These are phyloP conservation scores for Magnusiomyces clavatus DNA, from an alignment of 1,139 yeast genomes.

Conservation along the genomic window DNA sequence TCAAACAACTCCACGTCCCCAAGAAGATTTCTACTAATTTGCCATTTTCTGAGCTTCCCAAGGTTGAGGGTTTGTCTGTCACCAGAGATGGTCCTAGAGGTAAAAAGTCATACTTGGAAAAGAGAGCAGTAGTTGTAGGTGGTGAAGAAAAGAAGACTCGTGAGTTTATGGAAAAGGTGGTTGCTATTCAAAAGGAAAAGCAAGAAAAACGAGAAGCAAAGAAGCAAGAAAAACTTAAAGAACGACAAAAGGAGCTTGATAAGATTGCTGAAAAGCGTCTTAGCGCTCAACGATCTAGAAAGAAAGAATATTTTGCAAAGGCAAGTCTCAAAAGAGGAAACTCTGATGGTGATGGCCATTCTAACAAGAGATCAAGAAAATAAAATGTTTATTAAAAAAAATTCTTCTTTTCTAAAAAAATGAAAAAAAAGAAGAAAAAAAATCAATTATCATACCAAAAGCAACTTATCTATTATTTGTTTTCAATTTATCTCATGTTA, in stretches of 20 bases:
- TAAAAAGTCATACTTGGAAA: conserved; percentile 74
- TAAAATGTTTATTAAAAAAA: background rate
- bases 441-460: no score
- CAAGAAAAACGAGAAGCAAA: conserved; percentile 70
- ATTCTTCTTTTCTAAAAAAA: background rate
- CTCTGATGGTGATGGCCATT: conserved; percentile 16
- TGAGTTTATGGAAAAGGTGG: conserved; percentile 77
- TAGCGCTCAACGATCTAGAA: conserved; percentile 25
- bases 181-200: conserved; percentile 78
- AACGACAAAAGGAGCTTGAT: conserved; percentile 64
- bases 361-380: conserved; percentile 14
- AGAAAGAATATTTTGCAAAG: conserved; percentile 75
- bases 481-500: no score
- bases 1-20: conserved; percentile 84
- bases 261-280: conserved; percentile 60
- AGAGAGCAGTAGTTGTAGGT: conserved; percentile 87
- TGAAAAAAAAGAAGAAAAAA: background rate
- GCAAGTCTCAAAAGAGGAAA: conserved; percentile 60
- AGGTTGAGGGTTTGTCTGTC: conserved; percentile 26
- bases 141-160: conserved; percentile 95
- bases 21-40: conserved; percentile 63
- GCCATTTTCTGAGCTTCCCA: conserved; percentile 38
- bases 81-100: conserved; percentile 69
- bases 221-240: conserved; percentile 70
- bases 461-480: no score